Evolutionary conservation across 345 rosid species (phyloP), one percentile per base, ranked within the genome.

Genomic region (Anacardium occidentale): DNA sequence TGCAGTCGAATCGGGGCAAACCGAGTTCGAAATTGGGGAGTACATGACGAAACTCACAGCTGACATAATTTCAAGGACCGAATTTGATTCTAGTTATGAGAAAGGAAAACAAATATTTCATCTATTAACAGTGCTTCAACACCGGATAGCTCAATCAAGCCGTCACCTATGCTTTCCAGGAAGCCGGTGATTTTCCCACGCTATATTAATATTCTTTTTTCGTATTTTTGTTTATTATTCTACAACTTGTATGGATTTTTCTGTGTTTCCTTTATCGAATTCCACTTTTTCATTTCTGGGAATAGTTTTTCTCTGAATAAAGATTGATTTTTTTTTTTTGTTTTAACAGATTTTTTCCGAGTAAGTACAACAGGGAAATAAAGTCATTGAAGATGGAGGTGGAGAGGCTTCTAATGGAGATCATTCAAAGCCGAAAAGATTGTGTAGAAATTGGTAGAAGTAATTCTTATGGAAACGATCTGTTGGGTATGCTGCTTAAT

Each of bases 161-260:
- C 86, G 93, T 62, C 97, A 84, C 78, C 83, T 95, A 48, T 93
- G 96, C 78, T 76, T 93, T 56, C 99, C 98, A 0, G 99, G 98
- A 2, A 90, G 98, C 89, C 77, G 99, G 98, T 92, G 18, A 72
- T 34, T 3, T n/a, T 37, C 44, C 32, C 5, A 11, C 15, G 7
- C 6, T 56, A 21, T 3, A 26, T 59, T 29, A 1, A 1, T 11
- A 11, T 26, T 59, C 15, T n/a, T n/a, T n/a, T n/a, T n/a, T 17
- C n/a, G n/a, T n/a, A n/a, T n/a, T n/a, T n/a, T n/a, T n/a, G n/a
- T n/a, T n/a, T n/a, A n/a, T n/a, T n/a, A n/a, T n/a, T n/a, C n/a
- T n/a, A n/a, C n/a, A n/a, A n/a, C n/a, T n/a, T n/a, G n/a, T n/a
- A n/a, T n/a, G n/a, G n/a, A 29, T 29, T 50, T 70, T 69, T 18